Conservation (phyloP, 1,284 basidiomycete species). For the Apiotrichum sp. region DNA sequence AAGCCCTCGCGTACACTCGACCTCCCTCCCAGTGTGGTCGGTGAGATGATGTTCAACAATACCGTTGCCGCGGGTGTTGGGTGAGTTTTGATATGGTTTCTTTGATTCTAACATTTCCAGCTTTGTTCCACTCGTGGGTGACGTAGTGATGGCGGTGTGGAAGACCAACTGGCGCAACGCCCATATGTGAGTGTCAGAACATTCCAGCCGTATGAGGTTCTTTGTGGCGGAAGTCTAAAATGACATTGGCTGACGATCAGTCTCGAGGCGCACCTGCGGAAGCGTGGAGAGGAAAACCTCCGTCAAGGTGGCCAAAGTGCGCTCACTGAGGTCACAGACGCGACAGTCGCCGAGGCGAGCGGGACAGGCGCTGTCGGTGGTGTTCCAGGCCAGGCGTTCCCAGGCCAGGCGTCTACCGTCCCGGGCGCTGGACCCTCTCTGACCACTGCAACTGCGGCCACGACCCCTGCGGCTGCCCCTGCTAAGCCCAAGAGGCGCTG, state of each 20-base stretch:
- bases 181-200: constrained; percentile 29
- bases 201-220: too few relatives aligned
- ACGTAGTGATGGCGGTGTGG: constrained; percentile 65
- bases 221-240: too few relatives aligned
- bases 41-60: constrained; percentile 74
- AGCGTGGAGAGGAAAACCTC: constrained; percentile 41
- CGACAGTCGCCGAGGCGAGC: not conserved
- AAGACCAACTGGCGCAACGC: constrained; percentile 91
- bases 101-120: constrained; percentile 4
- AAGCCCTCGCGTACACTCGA: constrained; percentile 62
- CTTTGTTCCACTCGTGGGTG: constrained; percentile 70
- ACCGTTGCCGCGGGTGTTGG: constrained; percentile 65
- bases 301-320: not conserved
- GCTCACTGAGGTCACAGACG: not conserved
- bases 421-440: too few relatives aligned
- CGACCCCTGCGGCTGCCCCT: too few relatives aligned
- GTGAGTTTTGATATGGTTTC: constrained; percentile 14
- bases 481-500: too few relatives aligned
- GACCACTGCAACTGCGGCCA: too few relatives aligned
- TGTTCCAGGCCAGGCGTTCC: too few relatives aligned
- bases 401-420: too few relatives aligned
- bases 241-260: constrained; percentile 14
- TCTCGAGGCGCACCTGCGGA: constrained; percentile 42
- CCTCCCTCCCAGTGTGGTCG: constrained; percentile 62
- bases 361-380: not conserved